phyloP scores from a whole-genome alignment of 2,329 filamentous ascomycete species.

The Cadophora luteo-olivacea region DNA sequence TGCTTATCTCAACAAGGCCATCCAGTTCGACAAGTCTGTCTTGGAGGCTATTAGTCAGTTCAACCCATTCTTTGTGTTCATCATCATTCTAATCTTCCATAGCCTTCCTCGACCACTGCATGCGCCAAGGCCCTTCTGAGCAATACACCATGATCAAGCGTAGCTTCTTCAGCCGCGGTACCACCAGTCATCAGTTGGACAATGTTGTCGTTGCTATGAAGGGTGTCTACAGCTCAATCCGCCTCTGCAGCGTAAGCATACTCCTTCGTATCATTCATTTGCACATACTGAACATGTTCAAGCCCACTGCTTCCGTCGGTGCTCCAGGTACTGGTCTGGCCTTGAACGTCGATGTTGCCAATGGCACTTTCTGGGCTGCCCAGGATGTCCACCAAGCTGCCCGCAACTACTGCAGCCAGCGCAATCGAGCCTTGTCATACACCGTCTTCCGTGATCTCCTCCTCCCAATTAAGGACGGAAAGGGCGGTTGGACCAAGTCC shows the following conservation, averaged over 20 bases:
- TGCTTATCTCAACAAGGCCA: slow-evolving; percentile 67
- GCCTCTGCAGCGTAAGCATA: slow-evolving; percentile 66
- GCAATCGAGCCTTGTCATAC: slow-evolving; percentile 37
- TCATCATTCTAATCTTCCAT: slow-evolving; percentile 17
- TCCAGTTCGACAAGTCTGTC: slow-evolving; percentile 68
- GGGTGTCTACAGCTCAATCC: slow-evolving; percentile 86
- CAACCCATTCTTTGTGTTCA: neutral
- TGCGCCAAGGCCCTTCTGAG: slow-evolving; percentile 79
- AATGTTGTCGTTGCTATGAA: slow-evolving; percentile 79
- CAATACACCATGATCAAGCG: slow-evolving; percentile 76
- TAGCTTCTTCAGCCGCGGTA: slow-evolving; percentile 70
- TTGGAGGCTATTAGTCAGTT: slow-evolving; percentile 77
- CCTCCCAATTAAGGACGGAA: slow-evolving; percentile 28
- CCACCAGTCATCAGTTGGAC: slow-evolving; percentile 56
- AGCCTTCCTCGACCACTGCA: slow-evolving; percentile 87
- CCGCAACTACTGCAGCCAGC: slow-evolving; percentile 40
- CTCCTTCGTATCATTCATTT: slow-evolving; percentile 8
- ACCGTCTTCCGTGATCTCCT: slow-evolving; percentile 36
- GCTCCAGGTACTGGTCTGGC: slow-evolving; percentile 64
- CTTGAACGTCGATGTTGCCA: slow-evolving; percentile 90
- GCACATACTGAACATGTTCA: slow-evolving; percentile 20
- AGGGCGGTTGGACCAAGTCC: slow-evolving; percentile 44
- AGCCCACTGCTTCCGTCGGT: slow-evolving; percentile 34
- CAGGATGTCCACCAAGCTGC: slow-evolving; percentile 47
- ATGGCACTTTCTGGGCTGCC: slow-evolving; percentile 83